A percentile compares a stretch with the other conserved stretches of the same genome.
Conservation (phyloP, 2,329 filamentous ascomycete species). For the Fusarium annulatum region DNA sequence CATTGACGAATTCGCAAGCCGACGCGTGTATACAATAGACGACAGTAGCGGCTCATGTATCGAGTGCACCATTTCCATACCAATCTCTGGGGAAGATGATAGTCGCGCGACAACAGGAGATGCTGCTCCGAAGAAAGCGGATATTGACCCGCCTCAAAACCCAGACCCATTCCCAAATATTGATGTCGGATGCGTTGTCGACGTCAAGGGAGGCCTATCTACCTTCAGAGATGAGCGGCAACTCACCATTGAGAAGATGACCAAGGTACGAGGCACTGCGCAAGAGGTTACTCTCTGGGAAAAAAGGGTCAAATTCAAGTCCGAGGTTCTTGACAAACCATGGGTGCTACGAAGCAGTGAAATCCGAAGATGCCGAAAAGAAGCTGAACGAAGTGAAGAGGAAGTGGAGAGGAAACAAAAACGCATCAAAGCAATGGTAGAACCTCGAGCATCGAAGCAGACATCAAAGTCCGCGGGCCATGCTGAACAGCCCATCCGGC, state of each 20-base stretch:
- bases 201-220: constrained; percentile 65
- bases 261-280: constrained; percentile 61
- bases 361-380: constrained; percentile 61
- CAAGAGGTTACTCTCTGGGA: constrained; percentile 70
- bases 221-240: constrained; percentile 62
- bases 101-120: background rate
- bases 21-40: constrained; percentile 68
- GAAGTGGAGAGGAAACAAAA: constrained; percentile 43
- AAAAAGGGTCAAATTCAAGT: constrained; percentile 62
- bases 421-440: constrained; percentile 35
- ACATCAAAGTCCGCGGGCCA: constrained; percentile 12
- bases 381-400: constrained; percentile 54
- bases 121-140: constrained; percentile 5
- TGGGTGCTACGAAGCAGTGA: constrained; percentile 66
- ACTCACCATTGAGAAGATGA: constrained; percentile 63
- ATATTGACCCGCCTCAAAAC: background rate
- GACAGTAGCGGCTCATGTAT: constrained; percentile 72
- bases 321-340: constrained; percentile 60
- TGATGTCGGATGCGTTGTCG: constrained; percentile 65
- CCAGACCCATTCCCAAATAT: constrained; percentile 47
- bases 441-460: constrained; percentile 12
- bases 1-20: constrained; percentile 61
- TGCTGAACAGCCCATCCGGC: constrained; percentile 4
- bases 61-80: constrained; percentile 51
- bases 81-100: constrained; percentile 3